These are phyloP conservation scores for Gardenia jasminoides DNA, from an alignment of 257 asterid genomes.

Conservation along the genomic window DNA sequence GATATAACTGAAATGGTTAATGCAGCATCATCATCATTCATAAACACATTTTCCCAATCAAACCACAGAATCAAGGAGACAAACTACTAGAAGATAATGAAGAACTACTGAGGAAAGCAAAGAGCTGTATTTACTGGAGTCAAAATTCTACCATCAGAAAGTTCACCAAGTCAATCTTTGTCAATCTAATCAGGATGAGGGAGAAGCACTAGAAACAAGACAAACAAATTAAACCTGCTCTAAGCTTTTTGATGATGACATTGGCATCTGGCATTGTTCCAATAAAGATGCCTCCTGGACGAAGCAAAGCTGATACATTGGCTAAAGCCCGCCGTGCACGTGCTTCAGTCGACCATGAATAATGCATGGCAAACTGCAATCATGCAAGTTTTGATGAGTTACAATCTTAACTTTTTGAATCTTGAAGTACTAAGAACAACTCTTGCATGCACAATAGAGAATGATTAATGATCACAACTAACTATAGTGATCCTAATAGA, in stretches of 20 bases:
- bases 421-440: background rate
- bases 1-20: background rate
- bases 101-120: background rate
- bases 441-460: background rate
- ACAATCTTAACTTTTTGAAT: background rate
- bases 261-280: slow-evolving; percentile 99
- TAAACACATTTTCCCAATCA: background rate
- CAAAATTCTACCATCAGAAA: background rate
- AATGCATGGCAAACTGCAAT: slow-evolving; percentile 96
- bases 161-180: background rate
- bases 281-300: slow-evolving; percentile 93
- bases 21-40: background rate
- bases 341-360: slow-evolving; percentile 98
- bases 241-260: slow-evolving; percentile 77
- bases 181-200: background rate
- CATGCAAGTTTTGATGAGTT: slow-evolving; percentile 16
- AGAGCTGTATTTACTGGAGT: background rate
- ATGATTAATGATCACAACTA: background rate
- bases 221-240: slow-evolving; percentile 66
- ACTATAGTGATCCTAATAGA: background rate
- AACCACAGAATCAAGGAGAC: background rate
- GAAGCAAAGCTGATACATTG: slow-evolving; percentile 89
- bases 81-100: background rate
- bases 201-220: background rate
- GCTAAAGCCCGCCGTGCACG: slow-evolving; percentile 95